Conservation (phyloP, 176 grass and related monocot genomes). For the Oryza meyeriana region DNA sequence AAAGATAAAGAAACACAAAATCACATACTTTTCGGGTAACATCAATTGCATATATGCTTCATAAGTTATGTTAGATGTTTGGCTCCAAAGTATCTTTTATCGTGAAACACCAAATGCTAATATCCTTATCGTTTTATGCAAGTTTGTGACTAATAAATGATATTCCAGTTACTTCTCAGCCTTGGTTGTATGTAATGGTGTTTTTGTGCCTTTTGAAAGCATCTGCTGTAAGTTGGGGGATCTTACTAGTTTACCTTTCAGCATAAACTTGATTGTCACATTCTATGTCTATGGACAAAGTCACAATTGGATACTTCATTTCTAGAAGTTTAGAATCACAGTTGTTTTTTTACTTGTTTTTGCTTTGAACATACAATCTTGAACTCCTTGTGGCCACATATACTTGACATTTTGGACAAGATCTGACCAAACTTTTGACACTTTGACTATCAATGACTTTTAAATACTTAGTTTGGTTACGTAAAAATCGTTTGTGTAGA, state of each 20-base stretch:
- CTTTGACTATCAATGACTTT: neutral
- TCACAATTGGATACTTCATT: neutral
- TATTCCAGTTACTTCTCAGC: neutral
- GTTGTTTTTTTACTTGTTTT: neutral
- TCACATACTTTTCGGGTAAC: constrained; percentile 7
- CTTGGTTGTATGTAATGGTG: neutral
- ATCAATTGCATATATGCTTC: neutral
- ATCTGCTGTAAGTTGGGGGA: neutral
- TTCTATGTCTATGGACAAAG: neutral
- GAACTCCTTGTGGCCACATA: neutral
- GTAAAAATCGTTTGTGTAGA: neutral
- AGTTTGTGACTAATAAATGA: neutral
- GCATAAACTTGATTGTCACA: neutral
- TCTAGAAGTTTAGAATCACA: neutral
- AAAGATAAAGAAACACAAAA: neutral
- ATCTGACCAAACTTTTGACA: neutral
- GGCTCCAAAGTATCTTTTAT: neutral
- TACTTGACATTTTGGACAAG: neutral
- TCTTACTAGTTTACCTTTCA: neutral
- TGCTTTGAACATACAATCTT: too few relatives aligned
- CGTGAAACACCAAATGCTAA: neutral
- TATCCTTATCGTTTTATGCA: neutral
- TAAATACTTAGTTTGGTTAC: neutral
- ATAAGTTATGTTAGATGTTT: neutral
- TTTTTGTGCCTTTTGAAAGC: neutral